These are phyloP conservation scores for Suhomyces xylopsoci DNA, from an alignment of 805 yeast species.

Conservation along the genomic window DNA sequence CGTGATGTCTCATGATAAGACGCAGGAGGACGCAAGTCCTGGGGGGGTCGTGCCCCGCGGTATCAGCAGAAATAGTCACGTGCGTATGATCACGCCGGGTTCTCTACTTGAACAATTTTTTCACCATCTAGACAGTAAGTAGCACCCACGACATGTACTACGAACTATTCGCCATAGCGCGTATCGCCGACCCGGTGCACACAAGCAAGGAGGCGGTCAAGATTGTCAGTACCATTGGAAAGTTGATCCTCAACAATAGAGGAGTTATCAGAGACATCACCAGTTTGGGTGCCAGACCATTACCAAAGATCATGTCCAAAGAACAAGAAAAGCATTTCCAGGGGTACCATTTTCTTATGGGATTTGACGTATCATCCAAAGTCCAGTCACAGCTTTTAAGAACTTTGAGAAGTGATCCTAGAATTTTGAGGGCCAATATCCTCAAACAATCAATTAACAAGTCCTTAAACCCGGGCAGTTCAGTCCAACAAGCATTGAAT, in stretches of 20 bases:
- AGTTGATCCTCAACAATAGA: constrained; percentile 78
- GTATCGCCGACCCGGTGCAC: constrained; percentile 59
- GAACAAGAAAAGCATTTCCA: constrained; percentile 88
- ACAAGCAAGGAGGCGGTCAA: constrained; percentile 40
- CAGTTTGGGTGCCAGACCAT: constrained; percentile 71
- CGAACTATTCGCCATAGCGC: constrained; percentile 86
- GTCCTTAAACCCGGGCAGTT: constrained; percentile 53
- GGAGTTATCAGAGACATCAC: constrained; percentile 88
- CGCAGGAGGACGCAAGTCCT: background rate
- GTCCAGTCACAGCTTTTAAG: constrained; percentile 84
- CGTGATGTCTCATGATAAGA: constrained; percentile 4
- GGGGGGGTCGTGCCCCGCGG: background rate
- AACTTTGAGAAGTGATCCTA: constrained; percentile 81
- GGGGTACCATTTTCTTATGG: constrained; percentile 82
- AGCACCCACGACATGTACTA: constrained; percentile 58
- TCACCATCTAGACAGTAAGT: background rate
- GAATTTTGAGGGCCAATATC: constrained; percentile 78
- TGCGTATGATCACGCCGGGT: background rate
- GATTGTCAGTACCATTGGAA: constrained; percentile 68
- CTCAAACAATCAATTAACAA: constrained; percentile 57
- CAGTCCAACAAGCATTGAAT: constrained; percentile 25
- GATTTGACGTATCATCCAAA: constrained; percentile 80
- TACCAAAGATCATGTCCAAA: constrained; percentile 79
- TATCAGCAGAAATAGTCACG: background rate
- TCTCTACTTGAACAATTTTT: background rate